Conservation (phyloP, 139 green algal species). For the Desmodesmus armatus region DNA sequence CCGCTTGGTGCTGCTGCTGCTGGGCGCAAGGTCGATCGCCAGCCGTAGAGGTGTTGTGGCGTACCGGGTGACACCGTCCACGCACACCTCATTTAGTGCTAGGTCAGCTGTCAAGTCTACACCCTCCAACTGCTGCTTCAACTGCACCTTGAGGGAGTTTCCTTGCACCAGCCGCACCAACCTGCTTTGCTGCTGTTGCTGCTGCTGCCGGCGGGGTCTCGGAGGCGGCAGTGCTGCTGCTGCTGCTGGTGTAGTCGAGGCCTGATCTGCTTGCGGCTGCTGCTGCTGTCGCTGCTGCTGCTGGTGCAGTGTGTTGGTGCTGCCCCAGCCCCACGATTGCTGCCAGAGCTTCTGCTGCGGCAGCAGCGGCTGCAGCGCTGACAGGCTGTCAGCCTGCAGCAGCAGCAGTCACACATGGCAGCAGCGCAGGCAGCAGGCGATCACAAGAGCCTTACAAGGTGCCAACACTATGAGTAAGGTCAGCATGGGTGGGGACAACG, state of each 20-base stretch:
- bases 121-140: conserved; percentile 42
- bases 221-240: conserved; percentile 2
- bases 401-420: too few relatives aligned
- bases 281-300: conserved; percentile 25
- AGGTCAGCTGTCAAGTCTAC: conserved; percentile 41
- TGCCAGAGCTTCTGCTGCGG: conserved; percentile 9
- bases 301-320: too few relatives aligned
- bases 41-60: conserved; percentile 34
- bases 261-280: background rate
- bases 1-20: conserved; percentile 19
- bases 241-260: background rate
- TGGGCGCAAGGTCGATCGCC: conserved; percentile 27
- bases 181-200: background rate
- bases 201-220: background rate
- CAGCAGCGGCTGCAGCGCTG: background rate
- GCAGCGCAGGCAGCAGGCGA: too few relatives aligned
- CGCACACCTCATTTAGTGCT: conserved; percentile 39
- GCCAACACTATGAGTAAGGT: too few relatives aligned
- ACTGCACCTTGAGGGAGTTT: background rate
- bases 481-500: too few relatives aligned
- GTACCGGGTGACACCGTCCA: conserved; percentile 28
- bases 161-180: background rate
- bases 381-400: conserved; percentile 35
- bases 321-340: too few relatives aligned
- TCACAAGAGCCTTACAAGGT: too few relatives aligned